Evolutionary conservation across 768 basidiomycete species (phyloP).

Genomic region (Tylopilus subfusipes): DNA sequence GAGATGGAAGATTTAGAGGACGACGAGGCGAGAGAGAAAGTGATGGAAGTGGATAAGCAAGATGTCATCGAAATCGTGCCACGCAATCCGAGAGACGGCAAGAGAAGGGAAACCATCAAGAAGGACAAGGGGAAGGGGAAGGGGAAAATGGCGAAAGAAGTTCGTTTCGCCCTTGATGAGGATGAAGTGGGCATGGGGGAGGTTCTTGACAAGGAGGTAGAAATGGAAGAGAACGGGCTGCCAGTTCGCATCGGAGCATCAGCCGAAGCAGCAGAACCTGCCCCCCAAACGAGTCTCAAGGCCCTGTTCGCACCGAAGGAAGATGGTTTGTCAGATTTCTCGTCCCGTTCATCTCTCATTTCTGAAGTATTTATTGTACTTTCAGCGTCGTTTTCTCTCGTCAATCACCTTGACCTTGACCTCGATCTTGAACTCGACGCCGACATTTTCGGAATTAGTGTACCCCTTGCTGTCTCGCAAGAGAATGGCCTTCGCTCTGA

Average conservation of each 20-base stretch:
- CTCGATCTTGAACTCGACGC: slow-evolving; percentile 70
- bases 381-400: slow-evolving; percentile 68
- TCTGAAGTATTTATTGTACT: not conserved
- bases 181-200: slow-evolving; percentile 1
- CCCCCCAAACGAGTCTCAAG: slow-evolving; percentile 46
- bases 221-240: slow-evolving; percentile 8
- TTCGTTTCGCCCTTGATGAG: not conserved
- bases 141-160: slow-evolving; percentile 17
- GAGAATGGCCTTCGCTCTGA: not conserved
- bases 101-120: not conserved
- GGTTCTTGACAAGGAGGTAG: slow-evolving; percentile 4
- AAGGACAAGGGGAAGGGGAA: slow-evolving; percentile 20
- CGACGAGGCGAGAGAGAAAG: slow-evolving; percentile 2
- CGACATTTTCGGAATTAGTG: slow-evolving; percentile 35
- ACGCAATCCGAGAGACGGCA: not conserved
- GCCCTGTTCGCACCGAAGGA: slow-evolving; percentile 71
- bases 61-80: slow-evolving; percentile 23
- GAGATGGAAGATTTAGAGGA: slow-evolving; percentile 44
- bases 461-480: slow-evolving; percentile 12
- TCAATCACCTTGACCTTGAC: slow-evolving; percentile 70
- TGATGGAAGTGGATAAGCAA: slow-evolving; percentile 20
- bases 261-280: not conserved
- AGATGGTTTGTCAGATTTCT: slow-evolving; percentile 44
- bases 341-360: not conserved
- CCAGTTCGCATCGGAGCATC: not conserved